Base-by-base conservation (phyloP, 129 eudicot species). In the Lonicera japonica region DNA sequence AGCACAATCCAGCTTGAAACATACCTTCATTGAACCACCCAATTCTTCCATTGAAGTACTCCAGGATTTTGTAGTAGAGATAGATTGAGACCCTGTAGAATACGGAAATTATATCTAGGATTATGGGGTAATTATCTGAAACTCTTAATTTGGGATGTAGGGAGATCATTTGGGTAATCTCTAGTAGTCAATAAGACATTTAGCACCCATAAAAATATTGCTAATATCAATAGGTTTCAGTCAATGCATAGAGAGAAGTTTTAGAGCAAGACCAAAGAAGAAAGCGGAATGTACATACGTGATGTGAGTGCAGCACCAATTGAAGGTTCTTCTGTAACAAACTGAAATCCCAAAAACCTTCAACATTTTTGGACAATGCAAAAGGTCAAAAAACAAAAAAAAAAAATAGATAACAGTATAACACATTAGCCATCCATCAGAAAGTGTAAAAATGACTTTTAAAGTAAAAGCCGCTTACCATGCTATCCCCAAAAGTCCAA, bases 341-440 rank as follows among this genome's bases (percentile, higher is more conserved):
- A 78, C 80, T 94, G 99, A 77, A 94, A 94, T 69, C 83, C 90
- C 72, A 77, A 74, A 80, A 74, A 94, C 99, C 99, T 94, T 43
- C 50, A 43, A 38, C 6, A 38, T 38, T 38, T 38, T 38, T 38
- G 5, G 10, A 5, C 43, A 38, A 10, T 10, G 16, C 13, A 43
- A 14, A 43, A 43, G 8, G 50, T 10, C 50, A 43, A 43, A 43
- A 43, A 14, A 29, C 36, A n/a, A n/a, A n/a, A n/a, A n/a, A n/a
- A n/a, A n/a, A n/a, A n/a, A n/a, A n/a, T n/a, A n/a, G n/a, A n/a
- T n/a, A n/a, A n/a, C n/a, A n/a, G n/a, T n/a, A n/a, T 38, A 5
- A 38, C 43, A 38, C 43, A 5, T 38, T 38, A 38, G 43, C 43
- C 43, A 38, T 38, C 5, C 5, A 38, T 4, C 43, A 4, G 34